A percentile compares a stretch with the other conserved stretches of the same genome.
These are phyloP conservation scores for Trichosporon sp. DNA, from an alignment of 1,284 basidiomycete genomes.

Conservation along the genomic window DNA sequence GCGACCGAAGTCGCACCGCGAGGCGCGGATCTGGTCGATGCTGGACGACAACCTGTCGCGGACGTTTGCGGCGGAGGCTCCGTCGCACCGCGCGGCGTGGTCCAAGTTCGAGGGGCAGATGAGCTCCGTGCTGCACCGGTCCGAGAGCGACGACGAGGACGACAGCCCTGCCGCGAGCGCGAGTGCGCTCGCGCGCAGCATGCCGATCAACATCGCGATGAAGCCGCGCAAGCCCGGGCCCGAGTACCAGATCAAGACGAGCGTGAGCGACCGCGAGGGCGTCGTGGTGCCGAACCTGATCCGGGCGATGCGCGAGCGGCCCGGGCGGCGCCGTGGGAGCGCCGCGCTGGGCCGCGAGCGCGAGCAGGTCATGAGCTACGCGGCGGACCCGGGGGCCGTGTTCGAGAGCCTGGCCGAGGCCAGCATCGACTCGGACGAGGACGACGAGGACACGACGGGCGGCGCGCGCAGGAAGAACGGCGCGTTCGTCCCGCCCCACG, in stretches of 20 bases:
- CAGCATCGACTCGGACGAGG: conserved; percentile 22
- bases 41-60: conserved; percentile 44
- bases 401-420: conserved; percentile 38
- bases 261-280: conserved; percentile 37
- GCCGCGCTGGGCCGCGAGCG: conserved; percentile 35
- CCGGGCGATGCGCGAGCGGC: conserved; percentile 37
- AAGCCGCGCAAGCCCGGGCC: not conserved
- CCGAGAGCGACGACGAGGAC: conserved; percentile 24
- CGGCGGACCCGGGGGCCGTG: conserved; percentile 39
- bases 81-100: conserved; percentile 48
- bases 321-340: conserved; percentile 11
- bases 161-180: conserved; percentile 9
- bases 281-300: conserved; percentile 41
- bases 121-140: conserved; percentile 16
- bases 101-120: conserved; percentile 29
- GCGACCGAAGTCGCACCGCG: not conserved
- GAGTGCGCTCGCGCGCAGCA: conserved; percentile 34
- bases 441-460: conserved; percentile 15
- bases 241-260: conserved; percentile 42
- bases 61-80: conserved; percentile 47
- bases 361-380: conserved; percentile 30
- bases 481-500: conserved; percentile 43
- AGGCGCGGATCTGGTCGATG: conserved; percentile 27
- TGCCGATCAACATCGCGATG: conserved; percentile 42
- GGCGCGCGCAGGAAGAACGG: conserved; percentile 24